Evolutionary conservation across 169 alveolate species (phyloP), one percentile per base, ranked within the genome.

Genomic region (Hepatocystis sp.): DNA sequence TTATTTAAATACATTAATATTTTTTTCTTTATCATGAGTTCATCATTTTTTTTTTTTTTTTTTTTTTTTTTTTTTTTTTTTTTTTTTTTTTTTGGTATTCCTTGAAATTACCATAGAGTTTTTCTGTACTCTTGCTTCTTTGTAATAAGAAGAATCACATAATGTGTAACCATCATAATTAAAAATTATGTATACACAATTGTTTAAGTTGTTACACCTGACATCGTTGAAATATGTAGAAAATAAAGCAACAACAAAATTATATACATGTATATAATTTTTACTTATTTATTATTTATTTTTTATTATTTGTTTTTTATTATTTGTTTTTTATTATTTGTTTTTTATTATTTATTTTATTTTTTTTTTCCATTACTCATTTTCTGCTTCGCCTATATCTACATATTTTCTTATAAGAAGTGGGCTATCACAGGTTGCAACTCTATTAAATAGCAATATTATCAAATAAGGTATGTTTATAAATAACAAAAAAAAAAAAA

Each of bases 161-260:
- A 81, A 55, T 49, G 67, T 81, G 39, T 81, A 81, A 1, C 78
- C 78, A 49, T 61, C 89, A 42, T 19, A 30, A 30, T 81, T 81
- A 53, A 81, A 63, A 49, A 81, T 56, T 61, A 81, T 36, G 28
- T 32, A 81, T 10, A 81, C 89, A 51, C 89, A 81, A 40, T 36
- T 81, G 13, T 25, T 63, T 64, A 81, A 13, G 84, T 21, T 52
- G 84, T 81, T 61, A 51, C 89, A 81, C 44, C 89, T 81, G 67
- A 61, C 49, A 19, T 17, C 51, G 40, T n/a, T 4, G 36, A 40
- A 25, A 30, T 15, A 32, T 17, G 36, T 19, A 47, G 10, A 46
- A 19, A 19, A 47, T 36, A 7, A 64, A 5, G 1, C 1, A 17
- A 23, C n/a, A 34, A 15, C n/a, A 13, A 15, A 51, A 27, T n/a